These are phyloP conservation scores for Rosa multiflora DNA, from an alignment of 306 rosid species.

Conservation along the genomic window DNA sequence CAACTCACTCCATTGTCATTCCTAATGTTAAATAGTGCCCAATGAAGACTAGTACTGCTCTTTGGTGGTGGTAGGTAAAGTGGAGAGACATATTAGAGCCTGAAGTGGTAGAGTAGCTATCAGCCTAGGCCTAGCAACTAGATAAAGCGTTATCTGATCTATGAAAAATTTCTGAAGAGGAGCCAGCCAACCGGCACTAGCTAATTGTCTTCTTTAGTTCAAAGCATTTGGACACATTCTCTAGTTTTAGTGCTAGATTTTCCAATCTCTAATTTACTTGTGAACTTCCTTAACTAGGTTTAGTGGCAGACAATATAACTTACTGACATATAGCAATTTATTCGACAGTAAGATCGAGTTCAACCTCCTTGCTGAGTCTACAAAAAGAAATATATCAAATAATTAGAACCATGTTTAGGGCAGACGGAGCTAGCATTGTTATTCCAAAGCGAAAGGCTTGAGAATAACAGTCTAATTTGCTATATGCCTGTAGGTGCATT, in stretches of 20 bases:
- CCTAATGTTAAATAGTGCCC: background rate
- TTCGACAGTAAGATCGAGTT: background rate
- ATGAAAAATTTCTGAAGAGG: background rate
- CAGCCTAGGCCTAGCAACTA: background rate
- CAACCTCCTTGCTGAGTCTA: background rate
- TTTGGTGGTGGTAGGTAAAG: background rate
- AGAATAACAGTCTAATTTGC: background rate
- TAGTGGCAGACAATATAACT: too few relatives aligned
- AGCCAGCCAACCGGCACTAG: background rate
- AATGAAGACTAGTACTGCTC: background rate
- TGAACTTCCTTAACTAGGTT: background rate
- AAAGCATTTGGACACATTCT: background rate
- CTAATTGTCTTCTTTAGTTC: background rate
- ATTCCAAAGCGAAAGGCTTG: background rate
- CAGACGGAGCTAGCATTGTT: too few relatives aligned
- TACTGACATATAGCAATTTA: too few relatives aligned
- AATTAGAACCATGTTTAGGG: background rate
- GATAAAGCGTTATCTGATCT: background rate
- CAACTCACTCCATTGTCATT: too few relatives aligned
- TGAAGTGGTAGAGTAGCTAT: background rate
- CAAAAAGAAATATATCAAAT: background rate
- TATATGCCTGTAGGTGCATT: too few relatives aligned
- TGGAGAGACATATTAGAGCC: background rate
- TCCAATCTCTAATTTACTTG: background rate
- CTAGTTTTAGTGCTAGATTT: background rate